These are phyloP conservation scores for Myxozyma neotropica DNA, from an alignment of 805 yeast species.

Conservation along the genomic window DNA sequence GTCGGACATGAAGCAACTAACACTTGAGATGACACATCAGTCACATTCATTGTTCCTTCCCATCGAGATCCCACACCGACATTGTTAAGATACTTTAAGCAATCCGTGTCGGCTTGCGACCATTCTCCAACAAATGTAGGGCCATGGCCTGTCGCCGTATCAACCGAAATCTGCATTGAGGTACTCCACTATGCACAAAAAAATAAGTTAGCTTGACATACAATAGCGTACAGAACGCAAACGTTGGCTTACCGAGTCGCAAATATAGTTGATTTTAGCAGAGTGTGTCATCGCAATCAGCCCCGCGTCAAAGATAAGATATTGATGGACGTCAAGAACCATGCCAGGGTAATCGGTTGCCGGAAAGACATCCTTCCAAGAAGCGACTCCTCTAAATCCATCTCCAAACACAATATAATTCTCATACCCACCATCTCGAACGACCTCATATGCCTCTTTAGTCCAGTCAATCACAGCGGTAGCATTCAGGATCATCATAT, in stretches of 20 bases:
- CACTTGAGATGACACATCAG: constrained; percentile 34
- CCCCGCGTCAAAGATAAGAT: constrained; percentile 63
- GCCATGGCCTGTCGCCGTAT: constrained; percentile 62
- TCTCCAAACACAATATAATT: constrained; percentile 68
- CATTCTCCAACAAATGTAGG: constrained; percentile 74
- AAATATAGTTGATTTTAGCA: constrained; percentile 39
- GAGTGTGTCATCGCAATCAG: constrained; percentile 39
- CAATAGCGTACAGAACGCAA: background rate
- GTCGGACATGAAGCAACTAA: constrained; percentile 37
- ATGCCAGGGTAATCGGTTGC: constrained; percentile 57
- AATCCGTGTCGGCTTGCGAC: constrained; percentile 84
- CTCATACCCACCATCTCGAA: constrained; percentile 55
- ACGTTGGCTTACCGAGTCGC: constrained; percentile 42
- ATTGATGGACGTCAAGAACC: constrained; percentile 82
- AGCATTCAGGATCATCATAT: constrained; percentile 54
- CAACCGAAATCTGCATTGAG: constrained; percentile 56
- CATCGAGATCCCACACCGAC: constrained; percentile 76
- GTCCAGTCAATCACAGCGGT: constrained; percentile 57
- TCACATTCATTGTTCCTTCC: constrained; percentile 56
- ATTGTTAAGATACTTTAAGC: constrained; percentile 81
- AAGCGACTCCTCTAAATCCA: constrained; percentile 63
- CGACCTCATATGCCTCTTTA: constrained; percentile 57
- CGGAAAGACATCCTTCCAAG: constrained; percentile 63
- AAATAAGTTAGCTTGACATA: background rate
- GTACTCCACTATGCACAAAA: constrained; percentile 51